phyloP scores from a whole-genome alignment of 106 monocot species.

The Dioscorea alata region DNA sequence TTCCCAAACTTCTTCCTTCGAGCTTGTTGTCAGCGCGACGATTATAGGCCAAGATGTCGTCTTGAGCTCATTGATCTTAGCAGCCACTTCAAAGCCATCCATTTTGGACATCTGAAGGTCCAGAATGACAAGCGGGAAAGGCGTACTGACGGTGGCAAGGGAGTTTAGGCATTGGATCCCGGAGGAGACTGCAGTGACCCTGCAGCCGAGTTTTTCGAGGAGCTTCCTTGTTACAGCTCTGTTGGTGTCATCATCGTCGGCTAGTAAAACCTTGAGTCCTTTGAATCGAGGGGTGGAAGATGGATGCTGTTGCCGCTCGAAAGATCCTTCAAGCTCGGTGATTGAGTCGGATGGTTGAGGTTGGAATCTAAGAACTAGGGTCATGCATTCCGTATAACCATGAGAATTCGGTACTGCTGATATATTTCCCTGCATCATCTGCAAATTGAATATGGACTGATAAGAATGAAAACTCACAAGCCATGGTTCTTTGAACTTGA shows the following conservation, averaged over 20 bases:
- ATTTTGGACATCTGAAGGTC: slow-evolving; percentile 24
- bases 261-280: slow-evolving; percentile 33
- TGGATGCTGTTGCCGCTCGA: not conserved
- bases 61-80: slow-evolving; percentile 20
- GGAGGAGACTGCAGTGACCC: slow-evolving; percentile 18
- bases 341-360: slow-evolving; percentile 1
- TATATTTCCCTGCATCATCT: slow-evolving; percentile 62
- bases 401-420: slow-evolving; percentile 24
- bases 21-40: slow-evolving; percentile 25
- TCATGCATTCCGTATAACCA: slow-evolving; percentile 26
- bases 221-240: slow-evolving; percentile 27
- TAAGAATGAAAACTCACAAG: too few relatives aligned
- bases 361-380: slow-evolving; percentile 29
- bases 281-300: slow-evolving; percentile 14
- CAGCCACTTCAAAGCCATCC: slow-evolving; percentile 28
- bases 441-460: slow-evolving; percentile 1
- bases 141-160: slow-evolving; percentile 4
- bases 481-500: not conserved
- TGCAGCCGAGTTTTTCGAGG: slow-evolving; percentile 46
- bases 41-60: slow-evolving; percentile 20
- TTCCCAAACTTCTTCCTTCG: slow-evolving; percentile 32
- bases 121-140: slow-evolving; percentile 32
- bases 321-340: not conserved
- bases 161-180: slow-evolving; percentile 25
- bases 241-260: slow-evolving; percentile 26